These are phyloP conservation scores for Fusarium praegraminearum DNA, from an alignment of 2,329 filamentous ascomycete species.

Conservation along the genomic window DNA sequence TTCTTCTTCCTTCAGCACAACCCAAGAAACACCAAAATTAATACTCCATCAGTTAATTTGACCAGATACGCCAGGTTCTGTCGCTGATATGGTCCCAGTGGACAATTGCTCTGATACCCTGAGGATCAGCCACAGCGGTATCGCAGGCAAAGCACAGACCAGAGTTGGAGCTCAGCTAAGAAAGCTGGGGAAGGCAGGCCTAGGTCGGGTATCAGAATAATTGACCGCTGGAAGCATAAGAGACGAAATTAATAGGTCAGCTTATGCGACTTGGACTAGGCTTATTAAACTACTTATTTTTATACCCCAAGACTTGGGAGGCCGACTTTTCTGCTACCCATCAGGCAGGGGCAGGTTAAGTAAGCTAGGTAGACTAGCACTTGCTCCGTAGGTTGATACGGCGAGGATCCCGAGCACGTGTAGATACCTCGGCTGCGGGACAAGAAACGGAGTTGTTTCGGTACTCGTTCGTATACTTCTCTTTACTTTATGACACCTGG, in stretches of 20 bases:
- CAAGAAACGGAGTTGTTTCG: constrained; percentile 39
- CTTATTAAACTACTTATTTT: background rate
- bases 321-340: background rate
- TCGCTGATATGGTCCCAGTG: no score
- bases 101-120: no score
- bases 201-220: background rate
- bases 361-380: background rate
- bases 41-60: no score
- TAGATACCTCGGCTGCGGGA: constrained; percentile 52
- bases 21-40: no score
- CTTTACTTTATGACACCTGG: background rate
- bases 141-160: constrained; percentile 15
- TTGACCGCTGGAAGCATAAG: background rate
- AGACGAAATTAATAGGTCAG: background rate
- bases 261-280: background rate
- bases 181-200: constrained; percentile 28
- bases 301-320: background rate
- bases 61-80: no score
- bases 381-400: constrained; percentile 18
- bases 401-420: constrained; percentile 52
- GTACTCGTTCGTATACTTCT: constrained; percentile 23
- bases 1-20: no score
- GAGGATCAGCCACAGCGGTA: background rate
- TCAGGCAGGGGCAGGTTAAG: background rate
- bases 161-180: background rate